Base-by-base conservation (phyloP, 1,284 basidiomycete genomes). In the Kwoniella shivajii region DNA sequence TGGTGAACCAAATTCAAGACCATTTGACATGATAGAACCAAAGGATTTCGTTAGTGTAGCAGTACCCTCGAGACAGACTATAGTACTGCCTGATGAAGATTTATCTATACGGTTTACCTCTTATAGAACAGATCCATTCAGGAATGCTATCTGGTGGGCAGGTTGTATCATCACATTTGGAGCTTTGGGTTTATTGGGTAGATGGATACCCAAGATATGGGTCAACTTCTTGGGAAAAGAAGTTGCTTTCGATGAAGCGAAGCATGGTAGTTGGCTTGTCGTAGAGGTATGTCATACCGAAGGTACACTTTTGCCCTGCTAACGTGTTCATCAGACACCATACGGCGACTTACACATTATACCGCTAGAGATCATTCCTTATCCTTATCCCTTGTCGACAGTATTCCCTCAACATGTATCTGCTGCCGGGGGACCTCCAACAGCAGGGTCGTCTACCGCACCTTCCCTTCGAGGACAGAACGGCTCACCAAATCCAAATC, bases 141-240 rank as follows among this genome's bases (percentile, higher is more conserved):
- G 87, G 50, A 82, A 84, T 48, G 80, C 82, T 71, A 60, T 88
- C 4, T 99, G 94, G 92, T 82, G 84, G 65, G 52, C 83, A 20
- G 84, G 84, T 6, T 92, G 89, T 68, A 67, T 90, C 7, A 55
- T 89, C 14, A 85, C 88, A 1, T 78, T 89, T 10, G 96, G 96
- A 3, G 77, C 86, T 7, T 79, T 98, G 31, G 88, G 85, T 9
- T 83, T 99, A 14, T 76, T 96, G 4, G 92, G 92, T 1, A 86
- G 93, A 67, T 99, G 96, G 96, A 86, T 96, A 65, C 95, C 96
- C 46, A 84, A 82, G 4, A 68, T 93, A 38, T 96, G 94, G 90
- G 84, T 99, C 50, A 84, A 84, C 34, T 93, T 87, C 83, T 88
- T 91, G n/a, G 86, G 92, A 1, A 82, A 81, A 52, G 90, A 95